Conservation (phyloP, 2,329 filamentous ascomycete species). For the Dactylellina haptotyla region DNA sequence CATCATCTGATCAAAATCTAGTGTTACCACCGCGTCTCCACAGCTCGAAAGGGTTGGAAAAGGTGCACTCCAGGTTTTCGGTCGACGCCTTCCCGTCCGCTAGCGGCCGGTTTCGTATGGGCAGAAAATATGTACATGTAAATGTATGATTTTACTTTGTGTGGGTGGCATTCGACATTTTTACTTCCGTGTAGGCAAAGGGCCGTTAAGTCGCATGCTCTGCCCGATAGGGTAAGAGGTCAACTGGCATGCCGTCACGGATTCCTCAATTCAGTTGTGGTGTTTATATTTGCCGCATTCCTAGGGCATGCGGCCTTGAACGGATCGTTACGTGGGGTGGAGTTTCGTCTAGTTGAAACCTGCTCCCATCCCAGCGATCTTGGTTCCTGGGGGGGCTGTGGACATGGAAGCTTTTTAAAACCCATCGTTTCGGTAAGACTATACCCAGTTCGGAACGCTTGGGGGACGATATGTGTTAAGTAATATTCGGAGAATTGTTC, state of each 20-base stretch:
- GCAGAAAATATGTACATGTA: no score
- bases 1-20: neutral
- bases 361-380: no score
- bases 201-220: no score
- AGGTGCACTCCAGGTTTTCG: constrained; percentile 14
- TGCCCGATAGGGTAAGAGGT: neutral
- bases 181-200: no score
- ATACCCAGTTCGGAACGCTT: neutral
- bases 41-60: neutral
- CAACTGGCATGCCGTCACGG: constrained; percentile 8
- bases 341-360: no score
- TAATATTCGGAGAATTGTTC: constrained; percentile 17
- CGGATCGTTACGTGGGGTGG: constrained; percentile 3
- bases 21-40: constrained; percentile 1
- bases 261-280: constrained; percentile 4
- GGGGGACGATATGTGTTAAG: neutral
- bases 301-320: constrained; percentile 19
- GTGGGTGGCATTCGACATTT: no score
- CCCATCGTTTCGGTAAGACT: neutral
- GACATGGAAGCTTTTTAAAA: no score
- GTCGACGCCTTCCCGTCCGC: constrained; percentile 2
- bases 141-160: no score
- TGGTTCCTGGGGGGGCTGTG: no score
- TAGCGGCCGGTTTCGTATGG: constrained; percentile 17
- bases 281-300: constrained; percentile 7